A percentile compares a stretch with the other conserved stretches of the same genome.
Evolutionary conservation across 2,329 filamentous ascomycete species (phyloP).

Genomic region (Xylaria sp.): DNA sequence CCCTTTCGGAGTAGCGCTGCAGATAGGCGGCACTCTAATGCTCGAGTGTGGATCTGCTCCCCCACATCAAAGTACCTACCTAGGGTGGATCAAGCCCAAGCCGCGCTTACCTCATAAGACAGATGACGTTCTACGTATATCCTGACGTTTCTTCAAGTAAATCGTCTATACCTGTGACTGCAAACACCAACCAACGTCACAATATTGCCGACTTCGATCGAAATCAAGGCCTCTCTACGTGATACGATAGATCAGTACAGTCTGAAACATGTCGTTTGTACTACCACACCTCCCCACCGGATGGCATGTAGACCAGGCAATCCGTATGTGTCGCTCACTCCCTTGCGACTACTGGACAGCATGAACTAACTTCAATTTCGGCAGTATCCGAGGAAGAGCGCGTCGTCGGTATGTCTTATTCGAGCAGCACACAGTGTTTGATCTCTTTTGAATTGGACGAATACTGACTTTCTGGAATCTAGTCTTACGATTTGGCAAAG

Average conservation of each 20-base stretch:
- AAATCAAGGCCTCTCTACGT: neutral
- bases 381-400: conserved; percentile 82
- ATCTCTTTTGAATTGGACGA: neutral
- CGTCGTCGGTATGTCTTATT: conserved; percentile 64
- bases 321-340: conserved; percentile 55
- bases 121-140: no score
- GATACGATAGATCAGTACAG: neutral
- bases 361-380: conserved; percentile 19
- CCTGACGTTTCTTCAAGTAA: neutral
- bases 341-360: neutral
- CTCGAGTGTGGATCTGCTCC: neutral
- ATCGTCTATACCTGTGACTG: neutral
- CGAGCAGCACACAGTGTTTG: neutral
- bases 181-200: neutral
- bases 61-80: neutral
- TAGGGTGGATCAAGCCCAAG: neutral
- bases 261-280: conserved; percentile 76
- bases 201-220: conserved; percentile 10
- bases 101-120: conserved; percentile 23
- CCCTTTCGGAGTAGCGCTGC: conserved; percentile 35
- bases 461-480: neutral
- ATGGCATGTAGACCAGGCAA: conserved; percentile 99
- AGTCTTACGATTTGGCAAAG: conserved; percentile 38
- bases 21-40: conserved; percentile 20
- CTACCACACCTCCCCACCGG: conserved; percentile 90